phyloP scores from a whole-genome alignment of 371 early-diverging fungal genomes.

The Quaeritorhiza haematococci region DNA sequence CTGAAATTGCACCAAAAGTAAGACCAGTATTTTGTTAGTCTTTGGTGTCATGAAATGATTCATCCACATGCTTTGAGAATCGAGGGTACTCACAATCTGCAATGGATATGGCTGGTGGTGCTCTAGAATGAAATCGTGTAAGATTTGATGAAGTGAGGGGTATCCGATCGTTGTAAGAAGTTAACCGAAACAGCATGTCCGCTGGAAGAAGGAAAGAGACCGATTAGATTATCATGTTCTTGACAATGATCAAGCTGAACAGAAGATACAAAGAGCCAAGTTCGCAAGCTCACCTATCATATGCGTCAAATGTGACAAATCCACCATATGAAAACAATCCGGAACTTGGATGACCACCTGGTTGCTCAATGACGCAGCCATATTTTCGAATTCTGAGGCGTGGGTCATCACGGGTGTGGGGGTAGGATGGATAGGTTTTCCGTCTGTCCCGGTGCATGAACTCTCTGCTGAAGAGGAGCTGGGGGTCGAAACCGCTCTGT shows the following conservation, averaged over 20 bases:
- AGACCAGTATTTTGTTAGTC: background rate
- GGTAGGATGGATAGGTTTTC: too few species aligned
- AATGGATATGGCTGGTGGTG: constrained; percentile 83
- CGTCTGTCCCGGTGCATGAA: too few species aligned
- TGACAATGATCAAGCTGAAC: too few species aligned
- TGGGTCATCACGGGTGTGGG: too few species aligned
- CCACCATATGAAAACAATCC: constrained; percentile 65
- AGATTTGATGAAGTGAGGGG: constrained; percentile 71
- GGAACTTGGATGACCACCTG: too few species aligned
- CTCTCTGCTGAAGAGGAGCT: too few species aligned
- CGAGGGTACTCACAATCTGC: constrained; percentile 19
- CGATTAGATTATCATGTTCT: background rate
- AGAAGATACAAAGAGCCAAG: too few species aligned
- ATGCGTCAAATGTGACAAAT: constrained; percentile 64
- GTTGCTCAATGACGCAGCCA: too few species aligned
- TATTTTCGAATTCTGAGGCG: too few species aligned
- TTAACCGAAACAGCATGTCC: constrained; percentile 16
- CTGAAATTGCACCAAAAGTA: constrained; percentile 19
- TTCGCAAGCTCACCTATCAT: too few species aligned
- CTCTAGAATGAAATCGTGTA: constrained; percentile 94
- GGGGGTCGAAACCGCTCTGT: too few species aligned
- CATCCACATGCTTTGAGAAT: background rate
- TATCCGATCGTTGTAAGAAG: constrained; percentile 75
- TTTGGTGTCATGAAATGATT: constrained; percentile 43
- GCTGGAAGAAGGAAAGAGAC: constrained; percentile 3